Evolutionary conservation across 345 rosid species (phyloP).

Genomic region (Eucalyptus erythrocorys): DNA sequence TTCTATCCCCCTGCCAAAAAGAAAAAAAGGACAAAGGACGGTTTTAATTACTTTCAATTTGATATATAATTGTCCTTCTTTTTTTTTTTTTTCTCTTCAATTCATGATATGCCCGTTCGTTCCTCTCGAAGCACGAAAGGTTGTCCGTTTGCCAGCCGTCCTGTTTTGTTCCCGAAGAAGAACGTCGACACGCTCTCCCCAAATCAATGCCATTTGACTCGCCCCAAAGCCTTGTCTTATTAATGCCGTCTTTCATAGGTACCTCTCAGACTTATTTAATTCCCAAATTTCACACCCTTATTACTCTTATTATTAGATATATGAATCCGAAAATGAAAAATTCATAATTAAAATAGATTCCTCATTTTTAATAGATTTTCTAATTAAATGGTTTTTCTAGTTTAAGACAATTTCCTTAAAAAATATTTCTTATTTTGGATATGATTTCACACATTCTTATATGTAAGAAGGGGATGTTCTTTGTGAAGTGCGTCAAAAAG

Average conservation of each 20-base stretch:
- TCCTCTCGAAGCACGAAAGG: not conserved
- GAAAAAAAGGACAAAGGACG: not conserved
- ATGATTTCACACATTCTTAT: no score
- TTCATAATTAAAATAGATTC: no score
- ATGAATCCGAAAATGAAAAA: no score
- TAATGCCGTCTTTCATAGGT: not conserved
- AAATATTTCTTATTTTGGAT: no score
- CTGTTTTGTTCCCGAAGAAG: not conserved
- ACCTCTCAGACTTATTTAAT: not conserved
- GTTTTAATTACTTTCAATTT: not conserved
- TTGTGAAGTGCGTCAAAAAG: no score
- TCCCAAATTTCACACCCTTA: not conserved
- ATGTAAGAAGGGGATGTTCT: no score
- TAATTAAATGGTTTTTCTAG: no score
- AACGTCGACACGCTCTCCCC: not conserved
- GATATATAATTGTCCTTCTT: not conserved
- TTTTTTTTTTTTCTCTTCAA: not conserved
- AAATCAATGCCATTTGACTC: not conserved
- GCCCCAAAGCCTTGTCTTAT: not conserved
- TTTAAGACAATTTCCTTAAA: no score
- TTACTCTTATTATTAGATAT: no score
- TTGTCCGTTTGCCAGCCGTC: not conserved
- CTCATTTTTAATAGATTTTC: no score
- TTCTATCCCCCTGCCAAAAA: not conserved
- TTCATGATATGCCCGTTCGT: not conserved